Evolutionary conservation across 129 eudicot genomes (phyloP), one percentile per base, ranked within the genome.

Genomic region (Helichrysum umbraculigerum): DNA sequence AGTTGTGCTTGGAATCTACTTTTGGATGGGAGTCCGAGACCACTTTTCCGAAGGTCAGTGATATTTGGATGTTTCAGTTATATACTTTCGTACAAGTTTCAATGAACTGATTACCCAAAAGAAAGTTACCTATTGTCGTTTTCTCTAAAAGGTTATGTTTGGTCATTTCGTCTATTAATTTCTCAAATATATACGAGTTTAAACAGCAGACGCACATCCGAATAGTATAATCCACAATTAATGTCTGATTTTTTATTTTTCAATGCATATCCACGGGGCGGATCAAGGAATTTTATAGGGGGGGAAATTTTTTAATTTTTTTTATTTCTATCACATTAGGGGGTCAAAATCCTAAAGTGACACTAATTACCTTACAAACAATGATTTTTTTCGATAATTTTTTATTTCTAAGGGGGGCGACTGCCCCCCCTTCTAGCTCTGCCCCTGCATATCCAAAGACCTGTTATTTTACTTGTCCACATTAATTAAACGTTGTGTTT

Each of bases 1-100:
- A 72, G 17, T 74, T 52, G 52, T 17, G 76, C 2, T 25, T 51
- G 69, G 73, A 21, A 42, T 41, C 88, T 68, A 85, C 97, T 16
- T 90, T 83, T 71, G 98, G 96, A 41, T 90, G 92, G 92, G 97
- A 90, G 56, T 75, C 88, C 0, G 95, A 90, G 58, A 73, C 70
- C n/a, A 65, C 60, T 15, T 85, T 87, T 52, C 98, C 98, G 0
- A 88, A 91, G 96, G 98, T 93, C 29, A 70, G 87, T 79, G 11
- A 15, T 42, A 5, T 65, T 20, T 73, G 20, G 42, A 35, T 14
- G 52, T 44, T 44, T 44, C 52, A 2, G 52, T 17, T 44, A 44
- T 44, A 16, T 11, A 44, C 17, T 11, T 12, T 44, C 17, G 3
- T 44, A 44, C 52, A 44, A 11, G 52, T 11, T 44, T 14, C 52